phyloP scores from a whole-genome alignment of 768 basidiomycete genomes.

The Calocera viscosa region DNA sequence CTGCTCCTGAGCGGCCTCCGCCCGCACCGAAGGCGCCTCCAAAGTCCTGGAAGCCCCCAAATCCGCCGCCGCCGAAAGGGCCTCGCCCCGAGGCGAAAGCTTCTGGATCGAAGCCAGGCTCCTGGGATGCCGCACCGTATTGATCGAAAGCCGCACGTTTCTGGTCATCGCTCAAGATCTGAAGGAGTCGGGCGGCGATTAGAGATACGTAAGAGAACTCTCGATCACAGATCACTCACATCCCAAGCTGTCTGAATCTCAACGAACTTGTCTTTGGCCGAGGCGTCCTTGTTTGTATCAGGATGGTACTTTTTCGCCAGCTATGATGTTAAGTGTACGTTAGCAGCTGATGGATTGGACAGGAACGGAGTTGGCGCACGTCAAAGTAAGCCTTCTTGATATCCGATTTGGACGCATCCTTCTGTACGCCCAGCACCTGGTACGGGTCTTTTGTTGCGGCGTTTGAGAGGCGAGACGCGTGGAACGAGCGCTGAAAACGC shows the following conservation, averaged over 20 bases:
- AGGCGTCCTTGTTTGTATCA: constrained; percentile 88
- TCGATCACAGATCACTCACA: constrained; percentile 37
- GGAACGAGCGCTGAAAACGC: constrained; percentile 52
- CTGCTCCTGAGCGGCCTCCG: constrained; percentile 38
- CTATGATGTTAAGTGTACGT: constrained; percentile 32
- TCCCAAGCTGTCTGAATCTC: constrained; percentile 98
- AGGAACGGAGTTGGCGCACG: constrained; percentile 38
- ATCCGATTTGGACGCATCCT: constrained; percentile 69
- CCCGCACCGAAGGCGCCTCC: constrained; percentile 41
- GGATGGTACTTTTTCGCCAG: constrained; percentile 97
- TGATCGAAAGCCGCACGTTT: constrained; percentile 84
- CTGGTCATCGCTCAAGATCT: constrained; percentile 90
- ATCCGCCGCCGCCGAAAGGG: constrained; percentile 47
- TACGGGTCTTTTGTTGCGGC: constrained; percentile 73
- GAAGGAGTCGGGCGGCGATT: constrained; percentile 16
- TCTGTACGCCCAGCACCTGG: constrained; percentile 72
- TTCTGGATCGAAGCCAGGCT: constrained; percentile 87
- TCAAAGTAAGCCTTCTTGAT: constrained; percentile 98
- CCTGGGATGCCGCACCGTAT: constrained; percentile 84
- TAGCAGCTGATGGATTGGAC: constrained; percentile 10
- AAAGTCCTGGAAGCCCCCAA: constrained; percentile 64
- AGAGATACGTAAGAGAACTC: constrained; percentile 15
- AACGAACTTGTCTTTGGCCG: constrained; percentile 81
- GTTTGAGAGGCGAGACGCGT: constrained; percentile 45
- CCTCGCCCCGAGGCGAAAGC: constrained; percentile 47